Evolutionary conservation across 495 filamentous ascomycete genomes (phyloP).

Genomic region (Massariosphaeria phaeospora): DNA sequence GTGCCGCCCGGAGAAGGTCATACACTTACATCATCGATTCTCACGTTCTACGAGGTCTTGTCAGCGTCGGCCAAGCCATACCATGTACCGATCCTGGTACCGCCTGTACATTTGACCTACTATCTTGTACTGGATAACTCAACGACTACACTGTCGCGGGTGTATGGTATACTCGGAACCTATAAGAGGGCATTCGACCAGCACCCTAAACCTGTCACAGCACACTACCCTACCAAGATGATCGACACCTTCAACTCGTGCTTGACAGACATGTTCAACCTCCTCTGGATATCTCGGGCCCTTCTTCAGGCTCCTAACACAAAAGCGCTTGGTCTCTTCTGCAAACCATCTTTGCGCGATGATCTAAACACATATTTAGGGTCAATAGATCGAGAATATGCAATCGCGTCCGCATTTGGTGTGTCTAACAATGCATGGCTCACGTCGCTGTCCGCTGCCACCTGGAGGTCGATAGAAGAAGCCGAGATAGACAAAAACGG

Average conservation of each 20-base stretch:
- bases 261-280: conserved; percentile 86
- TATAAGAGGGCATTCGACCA: conserved; percentile 75
- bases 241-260: conserved; percentile 76
- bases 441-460: conserved; percentile 60
- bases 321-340: conserved; percentile 70
- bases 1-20: conserved; percentile 37
- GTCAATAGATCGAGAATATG: conserved; percentile 42
- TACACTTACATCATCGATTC: conserved; percentile 48
- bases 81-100: conserved; percentile 57
- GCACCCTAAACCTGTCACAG: conserved; percentile 45
- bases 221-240: conserved; percentile 48
- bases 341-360: conserved; percentile 48
- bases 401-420: conserved; percentile 57
- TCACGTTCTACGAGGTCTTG: conserved; percentile 68
- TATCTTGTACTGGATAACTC: conserved; percentile 60
- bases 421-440: conserved; percentile 65
- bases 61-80: conserved; percentile 48
- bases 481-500: conserved; percentile 32
- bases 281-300: conserved; percentile 74
- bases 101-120: conserved; percentile 65
- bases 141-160: conserved; percentile 60
- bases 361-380: conserved; percentile 49
- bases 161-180: conserved; percentile 59
- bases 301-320: conserved; percentile 60
- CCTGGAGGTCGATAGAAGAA: conserved; percentile 64